A percentile compares a stretch with the other conserved stretches of the same genome.
Evolutionary conservation across 345 rosid species (phyloP).

Genomic region (Citrus sp.): DNA sequence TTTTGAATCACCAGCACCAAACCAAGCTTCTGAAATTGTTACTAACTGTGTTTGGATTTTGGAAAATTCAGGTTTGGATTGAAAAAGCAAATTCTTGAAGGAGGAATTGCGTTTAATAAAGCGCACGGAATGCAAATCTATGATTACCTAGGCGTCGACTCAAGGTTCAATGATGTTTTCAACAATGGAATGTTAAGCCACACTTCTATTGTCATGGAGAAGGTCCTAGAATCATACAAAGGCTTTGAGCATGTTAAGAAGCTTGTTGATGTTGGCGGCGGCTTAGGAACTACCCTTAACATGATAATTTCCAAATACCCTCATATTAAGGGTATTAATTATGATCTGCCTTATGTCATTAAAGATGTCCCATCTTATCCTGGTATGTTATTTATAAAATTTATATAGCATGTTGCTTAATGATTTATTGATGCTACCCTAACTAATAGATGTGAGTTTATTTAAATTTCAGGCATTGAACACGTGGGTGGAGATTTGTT

Average conservation of each 20-base stretch:
- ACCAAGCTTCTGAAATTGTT: no score
- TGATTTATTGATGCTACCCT: no score
- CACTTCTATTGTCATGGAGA: background rate
- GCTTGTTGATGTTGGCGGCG: background rate
- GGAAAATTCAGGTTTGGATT: background rate
- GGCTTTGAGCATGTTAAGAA: background rate
- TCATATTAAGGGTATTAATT: background rate
- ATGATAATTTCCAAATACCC: background rate
- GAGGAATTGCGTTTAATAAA: background rate
- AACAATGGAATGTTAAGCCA: background rate
- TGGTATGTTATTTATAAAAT: background rate
- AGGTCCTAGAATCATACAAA: background rate
- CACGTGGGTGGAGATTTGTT: background rate
- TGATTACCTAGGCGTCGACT: background rate
- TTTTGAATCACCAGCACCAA: no score
- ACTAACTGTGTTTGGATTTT: no score
- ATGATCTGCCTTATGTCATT: background rate
- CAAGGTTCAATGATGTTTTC: background rate
- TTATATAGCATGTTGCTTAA: no score
- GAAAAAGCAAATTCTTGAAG: background rate
- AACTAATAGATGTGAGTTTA: no score
- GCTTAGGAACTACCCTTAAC: background rate
- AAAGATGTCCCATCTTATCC: background rate
- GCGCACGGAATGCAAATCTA: background rate
- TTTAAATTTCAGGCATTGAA: background rate